Conservation (phyloP, 768 basidiomycete genomes). For the Lyophyllum atratum region DNA sequence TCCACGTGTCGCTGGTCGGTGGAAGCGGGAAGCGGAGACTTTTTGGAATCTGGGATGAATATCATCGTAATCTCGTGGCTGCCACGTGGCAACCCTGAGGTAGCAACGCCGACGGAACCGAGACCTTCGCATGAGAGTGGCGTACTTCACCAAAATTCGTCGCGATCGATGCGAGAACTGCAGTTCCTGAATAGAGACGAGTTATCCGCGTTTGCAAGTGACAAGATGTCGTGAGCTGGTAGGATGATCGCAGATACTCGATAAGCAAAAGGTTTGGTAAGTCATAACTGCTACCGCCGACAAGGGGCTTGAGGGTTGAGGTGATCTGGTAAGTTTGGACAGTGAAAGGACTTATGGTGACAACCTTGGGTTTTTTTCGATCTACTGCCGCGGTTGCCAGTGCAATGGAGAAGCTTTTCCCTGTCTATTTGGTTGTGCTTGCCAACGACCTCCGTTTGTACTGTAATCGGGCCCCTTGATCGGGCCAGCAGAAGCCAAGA, state of each 20-base stretch:
- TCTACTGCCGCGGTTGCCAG: background rate
- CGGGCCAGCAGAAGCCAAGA: background rate
- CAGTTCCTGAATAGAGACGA: background rate
- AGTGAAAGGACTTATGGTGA: background rate
- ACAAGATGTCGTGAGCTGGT: background rate
- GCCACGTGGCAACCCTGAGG: background rate
- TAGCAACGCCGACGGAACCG: background rate
- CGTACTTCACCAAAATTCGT: background rate
- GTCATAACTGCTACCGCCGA: background rate
- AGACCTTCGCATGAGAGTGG: background rate
- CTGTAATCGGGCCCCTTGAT: background rate
- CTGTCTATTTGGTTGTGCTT: background rate
- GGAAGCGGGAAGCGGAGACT: background rate
- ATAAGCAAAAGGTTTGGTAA: background rate
- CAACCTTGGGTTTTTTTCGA: background rate
- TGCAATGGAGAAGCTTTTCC: background rate
- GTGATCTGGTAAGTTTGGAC: background rate
- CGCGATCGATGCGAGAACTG: background rate
- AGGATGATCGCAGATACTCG: background rate
- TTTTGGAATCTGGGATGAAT: background rate
- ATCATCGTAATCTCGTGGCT: background rate
- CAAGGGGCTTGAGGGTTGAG: background rate
- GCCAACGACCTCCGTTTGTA: constrained; percentile 2
- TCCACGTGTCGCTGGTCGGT: background rate
- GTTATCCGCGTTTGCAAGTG: background rate